Evolutionary conservation across 2,329 filamentous ascomycete species (phyloP).

Genomic region (Raffaelea deltoideospora): DNA sequence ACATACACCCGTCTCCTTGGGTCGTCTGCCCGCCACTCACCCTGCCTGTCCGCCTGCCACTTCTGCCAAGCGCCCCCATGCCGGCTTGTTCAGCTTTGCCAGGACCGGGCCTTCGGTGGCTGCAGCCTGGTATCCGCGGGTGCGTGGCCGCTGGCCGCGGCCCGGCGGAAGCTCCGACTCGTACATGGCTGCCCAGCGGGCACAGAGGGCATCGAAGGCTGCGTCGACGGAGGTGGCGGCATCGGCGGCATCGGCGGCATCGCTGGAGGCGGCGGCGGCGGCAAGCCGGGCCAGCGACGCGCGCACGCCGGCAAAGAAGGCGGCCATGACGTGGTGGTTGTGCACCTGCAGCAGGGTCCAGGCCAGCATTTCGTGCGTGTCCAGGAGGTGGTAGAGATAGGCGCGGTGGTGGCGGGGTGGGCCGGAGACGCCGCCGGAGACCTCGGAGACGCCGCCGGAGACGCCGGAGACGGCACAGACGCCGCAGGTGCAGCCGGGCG

Average conservation of each 20-base stretch:
- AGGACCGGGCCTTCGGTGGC: constrained; percentile 48
- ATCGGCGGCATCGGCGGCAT: constrained; percentile 24
- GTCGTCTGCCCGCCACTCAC: background rate
- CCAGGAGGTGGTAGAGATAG: constrained; percentile 74
- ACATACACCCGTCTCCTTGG: background rate
- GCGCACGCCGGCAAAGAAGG: constrained; percentile 62
- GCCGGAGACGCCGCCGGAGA: too few relatives aligned
- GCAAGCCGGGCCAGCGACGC: constrained; percentile 42
- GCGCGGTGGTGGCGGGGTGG: constrained; percentile 80
- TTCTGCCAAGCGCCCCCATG: constrained; percentile 37
- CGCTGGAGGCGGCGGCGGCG: constrained; percentile 41
- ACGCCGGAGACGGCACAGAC: constrained; percentile 64
- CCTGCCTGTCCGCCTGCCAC: constrained; percentile 12
- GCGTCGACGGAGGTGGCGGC: too few relatives aligned
- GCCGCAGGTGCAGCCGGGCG: constrained; percentile 58
- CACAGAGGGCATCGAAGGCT: too few relatives aligned
- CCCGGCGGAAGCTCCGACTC: constrained; percentile 56
- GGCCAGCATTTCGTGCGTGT: constrained; percentile 89
- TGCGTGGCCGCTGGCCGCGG: constrained; percentile 62
- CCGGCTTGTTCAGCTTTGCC: constrained; percentile 43
- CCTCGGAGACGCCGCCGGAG: too few relatives aligned
- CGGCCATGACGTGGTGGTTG: constrained; percentile 59
- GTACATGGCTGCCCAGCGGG: too few relatives aligned
- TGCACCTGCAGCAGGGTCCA: constrained; percentile 90
- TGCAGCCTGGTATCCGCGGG: constrained; percentile 72